Percentiles rank a stretch among this genome's conserved stretches.
These are phyloP conservation scores for Grifola frondosa DNA, from an alignment of 1,284 basidiomycete genomes.

Conservation along the genomic window DNA sequence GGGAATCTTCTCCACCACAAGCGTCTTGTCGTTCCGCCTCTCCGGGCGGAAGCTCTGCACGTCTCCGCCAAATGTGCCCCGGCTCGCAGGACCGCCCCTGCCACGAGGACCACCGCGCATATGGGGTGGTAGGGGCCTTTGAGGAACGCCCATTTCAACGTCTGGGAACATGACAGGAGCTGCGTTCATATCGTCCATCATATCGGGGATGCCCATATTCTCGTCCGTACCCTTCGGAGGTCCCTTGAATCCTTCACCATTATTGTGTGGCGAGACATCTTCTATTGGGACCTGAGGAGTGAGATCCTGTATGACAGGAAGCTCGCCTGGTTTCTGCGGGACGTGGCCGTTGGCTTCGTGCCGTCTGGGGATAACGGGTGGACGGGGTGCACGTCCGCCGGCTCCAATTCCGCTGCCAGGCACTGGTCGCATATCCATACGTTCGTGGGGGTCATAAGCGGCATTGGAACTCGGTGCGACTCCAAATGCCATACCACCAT, in stretches of 20 bases:
- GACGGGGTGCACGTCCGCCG: constrained; percentile 44
- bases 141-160: constrained; percentile 14
- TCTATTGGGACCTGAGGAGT: constrained; percentile 52
- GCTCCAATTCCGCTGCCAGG: constrained; percentile 22
- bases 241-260: constrained; percentile 8
- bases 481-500: constrained; percentile 41
- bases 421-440: constrained; percentile 67
- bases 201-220: not conserved
- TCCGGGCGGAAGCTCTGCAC: constrained; percentile 66
- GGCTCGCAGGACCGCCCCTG: constrained; percentile 37
- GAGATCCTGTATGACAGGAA: constrained; percentile 77
- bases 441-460: constrained; percentile 75
- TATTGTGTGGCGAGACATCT: constrained; percentile 19
- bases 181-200: constrained; percentile 8
- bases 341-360: constrained; percentile 46
- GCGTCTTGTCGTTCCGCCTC: constrained; percentile 75
- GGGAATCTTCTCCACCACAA: constrained; percentile 95
- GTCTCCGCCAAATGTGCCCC: constrained; percentile 56
- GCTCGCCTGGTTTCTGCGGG: constrained; percentile 55
- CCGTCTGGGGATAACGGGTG: constrained; percentile 53
- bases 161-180: constrained; percentile 12
- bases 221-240: constrained; percentile 11
- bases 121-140: constrained; percentile 13
- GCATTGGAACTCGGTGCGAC: constrained; percentile 41
- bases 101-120: constrained; percentile 32